phyloP scores from a whole-genome alignment of 1,139 yeast genomes.

The Suhomyces yuchorum region DNA sequence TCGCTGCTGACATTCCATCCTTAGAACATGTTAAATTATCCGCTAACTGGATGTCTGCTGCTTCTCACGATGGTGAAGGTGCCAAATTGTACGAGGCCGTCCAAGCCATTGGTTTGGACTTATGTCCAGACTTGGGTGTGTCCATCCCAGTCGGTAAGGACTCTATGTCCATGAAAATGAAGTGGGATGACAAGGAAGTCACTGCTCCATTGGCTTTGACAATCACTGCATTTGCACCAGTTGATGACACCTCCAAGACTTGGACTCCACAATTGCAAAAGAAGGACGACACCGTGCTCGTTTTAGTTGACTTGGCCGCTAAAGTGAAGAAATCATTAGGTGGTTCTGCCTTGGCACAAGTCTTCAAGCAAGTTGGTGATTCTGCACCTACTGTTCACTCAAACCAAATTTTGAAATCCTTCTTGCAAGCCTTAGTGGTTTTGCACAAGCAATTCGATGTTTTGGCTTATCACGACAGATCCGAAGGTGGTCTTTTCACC shows the following conservation, averaged over 20 bases:
- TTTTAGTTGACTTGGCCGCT: conserved; percentile 78
- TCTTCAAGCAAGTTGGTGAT: conserved; percentile 82
- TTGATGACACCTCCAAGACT: conserved; percentile 78
- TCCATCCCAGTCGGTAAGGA: conserved; percentile 98
- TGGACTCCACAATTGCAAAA: conserved; percentile 89
- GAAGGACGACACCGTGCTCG: conserved; percentile 59
- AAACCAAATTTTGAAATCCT: conserved; percentile 59
- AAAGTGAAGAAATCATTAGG: conserved; percentile 67
- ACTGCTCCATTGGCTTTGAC: conserved; percentile 94
- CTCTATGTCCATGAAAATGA: conserved; percentile 99
- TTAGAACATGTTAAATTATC: conserved; percentile 80
- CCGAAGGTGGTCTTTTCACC: conserved; percentile 94
- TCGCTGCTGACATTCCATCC: conserved; percentile 85
- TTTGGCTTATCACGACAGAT: conserved; percentile 91
- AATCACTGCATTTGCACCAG: conserved; percentile 90
- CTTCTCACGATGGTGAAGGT: conserved; percentile 95
- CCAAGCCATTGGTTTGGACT: conserved; percentile 90
- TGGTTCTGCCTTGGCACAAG: conserved; percentile 95
- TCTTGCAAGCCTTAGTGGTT: conserved; percentile 66
- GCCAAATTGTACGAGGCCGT: conserved; percentile 95
- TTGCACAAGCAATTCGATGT: conserved; percentile 73
- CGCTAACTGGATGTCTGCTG: conserved; percentile 99
- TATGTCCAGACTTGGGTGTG: conserved; percentile 91
- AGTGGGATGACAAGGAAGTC: conserved; percentile 91
- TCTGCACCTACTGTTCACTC: conserved; percentile 83